Evolutionary conservation across 768 basidiomycete species (phyloP), one percentile per base, ranked within the genome.

Genomic region (Mycena galopus): DNA sequence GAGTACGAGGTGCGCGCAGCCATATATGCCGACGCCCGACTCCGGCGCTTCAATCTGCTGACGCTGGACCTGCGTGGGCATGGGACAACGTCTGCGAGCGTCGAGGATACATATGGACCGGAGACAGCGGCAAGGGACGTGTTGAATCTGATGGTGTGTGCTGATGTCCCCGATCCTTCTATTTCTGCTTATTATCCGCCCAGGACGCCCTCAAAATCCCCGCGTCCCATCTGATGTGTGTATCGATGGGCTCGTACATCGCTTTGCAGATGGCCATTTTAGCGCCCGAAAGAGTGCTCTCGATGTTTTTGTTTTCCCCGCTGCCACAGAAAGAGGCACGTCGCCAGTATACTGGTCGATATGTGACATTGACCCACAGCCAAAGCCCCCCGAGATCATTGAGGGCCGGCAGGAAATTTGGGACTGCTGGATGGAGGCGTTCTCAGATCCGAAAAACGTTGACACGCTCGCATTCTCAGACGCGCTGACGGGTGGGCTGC

Each of bases 31-130:
- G 81, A 81, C 65, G 77, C 78, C 2, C 35, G 77, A 27, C 59
- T 85, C 21, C 76, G 84, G 53, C 76, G 83, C 21, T 85, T 83
- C 75, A 85, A 85, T 65, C 77, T 84, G 12, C 67, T 85, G 33
- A 79, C 77, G 25, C 51, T 84, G 8, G 84, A 85, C 62, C 73
- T 78, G 33, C 72, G 83, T 37, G 71, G 77, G 44, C 82, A 84
- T 74, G 84, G 84, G 1, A 73, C 75, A 9, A 84, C 83, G 3
- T 68, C 68, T 25, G 82, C 80, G 10, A 29, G 57, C 5, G 78
- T 82, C 3, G 77, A 77, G 17, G 57, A 73, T 12, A 68, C 68
- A n/a, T 84, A 77, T 68, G 74, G 78, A 16, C 65, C 78, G 6
- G 69, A 76, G 53, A 77, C 81, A 3, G 82, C 81, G 0, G 85